A percentile compares a stretch with the other conserved stretches of the same genome.
Conservation (phyloP, 2,329 filamentous ascomycete species). For the Leptographium wingfieldii region DNA sequence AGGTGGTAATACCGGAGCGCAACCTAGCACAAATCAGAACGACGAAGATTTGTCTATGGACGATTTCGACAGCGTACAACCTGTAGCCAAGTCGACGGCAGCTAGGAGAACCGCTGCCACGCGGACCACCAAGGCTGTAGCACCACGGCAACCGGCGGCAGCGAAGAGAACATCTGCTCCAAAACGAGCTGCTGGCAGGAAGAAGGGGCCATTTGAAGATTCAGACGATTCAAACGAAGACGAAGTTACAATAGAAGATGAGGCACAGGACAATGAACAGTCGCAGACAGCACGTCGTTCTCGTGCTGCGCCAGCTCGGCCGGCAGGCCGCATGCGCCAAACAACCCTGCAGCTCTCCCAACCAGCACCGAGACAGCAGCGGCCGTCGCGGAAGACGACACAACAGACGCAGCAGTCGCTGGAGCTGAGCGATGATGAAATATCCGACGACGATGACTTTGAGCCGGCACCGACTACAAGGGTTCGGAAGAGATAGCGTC, state of each 20-base stretch:
- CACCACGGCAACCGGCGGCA: slow-evolving; percentile 17
- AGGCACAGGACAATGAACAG: slow-evolving; percentile 21
- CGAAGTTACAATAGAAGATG: slow-evolving; percentile 41
- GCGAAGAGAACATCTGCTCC: slow-evolving; percentile 27
- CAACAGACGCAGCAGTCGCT: not conserved
- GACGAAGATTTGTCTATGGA: slow-evolving; percentile 40
- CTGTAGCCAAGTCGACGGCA: slow-evolving; percentile 18
- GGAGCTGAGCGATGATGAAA: slow-evolving; percentile 13
- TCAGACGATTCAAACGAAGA: slow-evolving; percentile 29
- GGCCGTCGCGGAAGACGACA: not conserved
- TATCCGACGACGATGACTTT: slow-evolving; percentile 13
- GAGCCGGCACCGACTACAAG: slow-evolving; percentile 9
- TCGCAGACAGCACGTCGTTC: slow-evolving; percentile 20
- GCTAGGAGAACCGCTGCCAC: slow-evolving; percentile 13
- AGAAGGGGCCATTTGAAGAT: slow-evolving; percentile 26
- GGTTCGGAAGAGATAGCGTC: not conserved
- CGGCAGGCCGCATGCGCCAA: slow-evolving; percentile 4
- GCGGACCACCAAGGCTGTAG: slow-evolving; percentile 22
- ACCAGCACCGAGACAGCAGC: not conserved
- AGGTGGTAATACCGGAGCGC: slow-evolving; percentile 11
- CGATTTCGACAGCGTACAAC: slow-evolving; percentile 38
- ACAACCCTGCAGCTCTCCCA: slow-evolving; percentile 10
- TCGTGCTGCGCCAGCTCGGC: not conserved
- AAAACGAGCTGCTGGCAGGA: slow-evolving; percentile 29
- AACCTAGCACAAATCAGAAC: slow-evolving; percentile 14